Conservation (phyloP, 768 basidiomycete species). For the Rhodosporidiobolus sp. region DNA sequence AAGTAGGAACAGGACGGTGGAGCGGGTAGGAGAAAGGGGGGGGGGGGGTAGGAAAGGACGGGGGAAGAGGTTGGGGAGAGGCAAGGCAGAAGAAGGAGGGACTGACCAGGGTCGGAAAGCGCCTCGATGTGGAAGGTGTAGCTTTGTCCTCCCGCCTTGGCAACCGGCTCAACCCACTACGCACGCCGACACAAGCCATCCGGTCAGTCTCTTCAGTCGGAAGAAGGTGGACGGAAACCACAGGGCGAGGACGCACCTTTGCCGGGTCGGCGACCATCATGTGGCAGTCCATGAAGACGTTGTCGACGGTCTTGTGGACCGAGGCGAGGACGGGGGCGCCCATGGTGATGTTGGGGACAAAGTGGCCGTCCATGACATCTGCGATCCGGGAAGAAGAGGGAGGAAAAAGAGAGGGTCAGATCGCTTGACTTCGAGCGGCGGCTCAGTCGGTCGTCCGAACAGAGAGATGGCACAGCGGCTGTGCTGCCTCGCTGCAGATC, state of each 20-base stretch:
- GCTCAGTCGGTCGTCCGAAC: too few relatives aligned
- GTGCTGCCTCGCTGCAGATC: too few relatives aligned
- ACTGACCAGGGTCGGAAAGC: conserved; percentile 58
- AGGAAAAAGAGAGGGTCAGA: background rate
- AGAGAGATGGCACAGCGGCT: background rate
- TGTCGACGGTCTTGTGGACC: conserved; percentile 79
- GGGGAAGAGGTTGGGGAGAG: background rate
- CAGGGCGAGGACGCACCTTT: conserved; percentile 57
- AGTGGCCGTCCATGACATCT: conserved; percentile 99
- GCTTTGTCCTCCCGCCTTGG: conserved; percentile 86
- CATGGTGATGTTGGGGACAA: conserved; percentile 98
- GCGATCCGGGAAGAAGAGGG: too few relatives aligned
- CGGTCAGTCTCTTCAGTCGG: too few relatives aligned
- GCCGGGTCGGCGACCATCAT: conserved; percentile 98
- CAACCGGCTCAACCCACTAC: conserved; percentile 95
- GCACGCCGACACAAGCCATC: too few relatives aligned
- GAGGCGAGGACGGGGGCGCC: conserved; percentile 79
- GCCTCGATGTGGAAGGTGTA: conserved; percentile 98
- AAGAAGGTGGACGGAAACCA: background rate
- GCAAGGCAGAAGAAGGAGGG: conserved; percentile 3
- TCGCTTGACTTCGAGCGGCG: too few relatives aligned
- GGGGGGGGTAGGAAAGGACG: too few relatives aligned
- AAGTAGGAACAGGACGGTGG: background rate
- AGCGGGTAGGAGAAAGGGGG: too few relatives aligned
- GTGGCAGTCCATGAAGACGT: conserved; percentile 99